These are phyloP conservation scores for Priceomyces melissophilus DNA, from an alignment of 805 yeast genomes.

Conservation along the genomic window DNA sequence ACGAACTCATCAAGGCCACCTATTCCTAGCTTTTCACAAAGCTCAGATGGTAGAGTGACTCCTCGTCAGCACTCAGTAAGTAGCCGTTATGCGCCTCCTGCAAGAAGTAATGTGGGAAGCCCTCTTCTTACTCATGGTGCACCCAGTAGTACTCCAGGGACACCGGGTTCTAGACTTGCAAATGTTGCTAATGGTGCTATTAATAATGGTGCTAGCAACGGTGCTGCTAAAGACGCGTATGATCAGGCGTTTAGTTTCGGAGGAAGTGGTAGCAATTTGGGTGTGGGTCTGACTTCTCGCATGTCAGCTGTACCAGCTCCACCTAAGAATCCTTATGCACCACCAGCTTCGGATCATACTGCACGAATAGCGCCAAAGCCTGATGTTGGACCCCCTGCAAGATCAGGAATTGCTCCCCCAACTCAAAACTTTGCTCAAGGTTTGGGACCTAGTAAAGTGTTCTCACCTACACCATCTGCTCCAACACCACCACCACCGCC, in stretches of 20 bases:
- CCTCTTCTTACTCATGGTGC: constrained; percentile 1
- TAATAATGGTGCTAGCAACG: no score
- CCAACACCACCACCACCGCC: constrained; percentile 7
- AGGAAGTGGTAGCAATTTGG: no score
- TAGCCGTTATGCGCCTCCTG: constrained; percentile 33
- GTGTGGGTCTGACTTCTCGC: not conserved
- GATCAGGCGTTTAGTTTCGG: no score
- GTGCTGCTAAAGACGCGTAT: no score
- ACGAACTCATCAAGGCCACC: constrained; percentile 33
- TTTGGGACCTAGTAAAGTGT: constrained; percentile 18
- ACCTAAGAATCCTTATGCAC: constrained; percentile 25
- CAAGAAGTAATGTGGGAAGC: constrained; percentile 16
- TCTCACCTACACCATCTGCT: constrained; percentile 9
- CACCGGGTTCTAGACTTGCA: constrained; percentile 7
- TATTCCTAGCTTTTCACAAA: constrained; percentile 10
- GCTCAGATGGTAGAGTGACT: constrained; percentile 9
- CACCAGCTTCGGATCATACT: constrained; percentile 10
- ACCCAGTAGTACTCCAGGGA: constrained; percentile 29
- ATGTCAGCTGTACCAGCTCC: constrained; percentile 8
- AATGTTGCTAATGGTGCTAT: not conserved
- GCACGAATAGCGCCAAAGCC: constrained; percentile 13
- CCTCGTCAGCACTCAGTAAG: constrained; percentile 21
- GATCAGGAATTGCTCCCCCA: constrained; percentile 21
- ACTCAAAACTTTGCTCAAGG: constrained; percentile 10
- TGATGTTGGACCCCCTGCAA: constrained; percentile 10